Evolutionary conservation across 2,329 filamentous ascomycete species (phyloP).

Genomic region (Aspergillus luchuensis): DNA sequence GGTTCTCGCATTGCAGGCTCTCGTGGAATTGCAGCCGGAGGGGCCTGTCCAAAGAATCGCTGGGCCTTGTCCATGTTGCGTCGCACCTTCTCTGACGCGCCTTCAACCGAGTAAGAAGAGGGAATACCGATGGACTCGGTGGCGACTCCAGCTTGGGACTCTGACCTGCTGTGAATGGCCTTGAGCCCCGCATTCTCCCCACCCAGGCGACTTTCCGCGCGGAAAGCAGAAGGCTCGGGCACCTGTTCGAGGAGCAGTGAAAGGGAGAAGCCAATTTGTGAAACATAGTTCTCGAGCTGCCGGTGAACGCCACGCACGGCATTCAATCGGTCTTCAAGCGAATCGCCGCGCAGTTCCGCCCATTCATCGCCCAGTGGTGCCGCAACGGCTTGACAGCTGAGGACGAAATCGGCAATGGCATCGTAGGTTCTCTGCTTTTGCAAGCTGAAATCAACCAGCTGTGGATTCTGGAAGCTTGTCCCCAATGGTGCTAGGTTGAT

Average conservation of each 20-base stretch:
- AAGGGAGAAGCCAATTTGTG: conserved; percentile 83
- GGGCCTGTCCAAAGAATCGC: conserved; percentile 51
- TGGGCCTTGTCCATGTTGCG: conserved; percentile 51
- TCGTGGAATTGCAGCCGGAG: conserved; percentile 43
- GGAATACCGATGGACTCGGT: conserved; percentile 49
- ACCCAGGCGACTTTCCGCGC: conserved; percentile 41
- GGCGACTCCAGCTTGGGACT: conserved; percentile 41
- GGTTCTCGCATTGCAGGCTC: conserved; percentile 42
- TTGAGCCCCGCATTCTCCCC: conserved; percentile 30
- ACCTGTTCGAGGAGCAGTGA: conserved; percentile 85
- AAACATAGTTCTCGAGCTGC: conserved; percentile 81
- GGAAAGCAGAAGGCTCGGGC: conserved; percentile 54
- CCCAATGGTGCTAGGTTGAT: conserved; percentile 82
- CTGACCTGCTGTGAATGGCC: conserved; percentile 30
- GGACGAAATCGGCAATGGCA: conserved; percentile 82
- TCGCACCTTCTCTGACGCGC: conserved; percentile 42
- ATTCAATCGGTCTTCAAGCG: conserved; percentile 81
- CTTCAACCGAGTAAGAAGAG: conserved; percentile 43
- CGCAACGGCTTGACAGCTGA: conserved; percentile 88
- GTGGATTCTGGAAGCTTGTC: conserved; percentile 77
- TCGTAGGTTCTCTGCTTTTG: conserved; percentile 96
- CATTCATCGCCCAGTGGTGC: conserved; percentile 92
- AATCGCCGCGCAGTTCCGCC: conserved; percentile 87
- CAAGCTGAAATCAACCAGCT: conserved; percentile 80
- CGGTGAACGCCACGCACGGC: conserved; percentile 75